Evolutionary conservation across 352 stramenopile species (phyloP).

Genomic region (Phytopythium sindhum): DNA sequence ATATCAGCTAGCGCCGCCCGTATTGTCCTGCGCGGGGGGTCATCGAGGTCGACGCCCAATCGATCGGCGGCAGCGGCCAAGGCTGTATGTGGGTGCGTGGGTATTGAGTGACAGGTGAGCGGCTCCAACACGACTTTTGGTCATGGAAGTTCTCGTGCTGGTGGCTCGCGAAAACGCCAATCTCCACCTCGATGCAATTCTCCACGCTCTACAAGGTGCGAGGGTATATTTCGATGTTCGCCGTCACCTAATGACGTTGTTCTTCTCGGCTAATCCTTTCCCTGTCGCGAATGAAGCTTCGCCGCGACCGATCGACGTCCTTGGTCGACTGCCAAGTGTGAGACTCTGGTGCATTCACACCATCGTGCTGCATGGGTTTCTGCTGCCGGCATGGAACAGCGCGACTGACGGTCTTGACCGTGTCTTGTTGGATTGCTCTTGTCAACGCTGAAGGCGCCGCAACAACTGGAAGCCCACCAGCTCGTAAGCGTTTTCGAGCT

Average conservation of each 20-base stretch:
- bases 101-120: background rate
- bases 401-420: background rate
- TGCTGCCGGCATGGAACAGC: background rate
- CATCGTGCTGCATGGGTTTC: background rate
- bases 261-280: background rate
- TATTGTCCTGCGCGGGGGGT: background rate
- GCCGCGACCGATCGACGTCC: constrained; percentile 19
- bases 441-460: background rate
- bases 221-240: background rate
- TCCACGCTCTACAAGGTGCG: constrained; percentile 26
- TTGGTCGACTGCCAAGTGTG: constrained; percentile 26
- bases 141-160: constrained; percentile 38
- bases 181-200: constrained; percentile 20
- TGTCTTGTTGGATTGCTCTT: background rate
- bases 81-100: background rate
- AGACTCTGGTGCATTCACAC: background rate
- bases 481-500: constrained; percentile 4
- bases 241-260: background rate
- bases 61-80: background rate
- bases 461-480: constrained; percentile 10
- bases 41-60: background rate
- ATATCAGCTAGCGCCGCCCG: background rate
- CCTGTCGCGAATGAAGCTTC: constrained; percentile 12
- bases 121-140: background rate
- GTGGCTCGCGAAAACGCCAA: constrained; percentile 16